Conservation (phyloP, 495 filamentous ascomycete species). For the Neurospora cerealis region DNA sequence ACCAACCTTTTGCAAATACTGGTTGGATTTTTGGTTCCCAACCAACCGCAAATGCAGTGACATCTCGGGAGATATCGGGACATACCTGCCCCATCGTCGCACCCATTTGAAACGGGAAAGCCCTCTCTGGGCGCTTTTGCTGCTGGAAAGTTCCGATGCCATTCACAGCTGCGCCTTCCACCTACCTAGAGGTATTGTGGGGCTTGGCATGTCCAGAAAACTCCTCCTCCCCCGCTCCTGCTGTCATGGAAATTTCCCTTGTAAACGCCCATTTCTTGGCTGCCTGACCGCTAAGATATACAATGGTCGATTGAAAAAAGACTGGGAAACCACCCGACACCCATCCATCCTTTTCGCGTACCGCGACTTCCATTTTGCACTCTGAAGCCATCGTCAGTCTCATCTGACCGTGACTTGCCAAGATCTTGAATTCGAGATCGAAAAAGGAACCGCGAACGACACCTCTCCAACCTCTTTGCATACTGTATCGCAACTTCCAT, state of each 20-base stretch:
- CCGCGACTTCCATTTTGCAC: neutral
- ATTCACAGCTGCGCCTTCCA: neutral
- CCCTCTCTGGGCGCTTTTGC: neutral
- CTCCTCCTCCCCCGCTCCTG: neutral
- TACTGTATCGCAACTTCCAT: neutral
- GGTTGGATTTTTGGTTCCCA: neutral
- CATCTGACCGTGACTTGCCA: neutral
- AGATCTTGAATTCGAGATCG: neutral
- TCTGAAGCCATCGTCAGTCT: neutral
- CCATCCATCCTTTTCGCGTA: neutral
- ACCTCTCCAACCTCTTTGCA: neutral
- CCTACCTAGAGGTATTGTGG: neutral
- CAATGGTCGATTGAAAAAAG: neutral
- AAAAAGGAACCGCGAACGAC: neutral
- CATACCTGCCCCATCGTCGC: neutral
- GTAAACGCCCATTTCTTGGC: neutral
- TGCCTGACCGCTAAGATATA: neutral
- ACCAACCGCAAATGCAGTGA: neutral
- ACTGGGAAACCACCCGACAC: neutral
- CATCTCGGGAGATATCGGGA: slow-evolving; percentile 13
- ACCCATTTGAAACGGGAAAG: neutral
- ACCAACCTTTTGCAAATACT: neutral
- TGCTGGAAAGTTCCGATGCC: neutral
- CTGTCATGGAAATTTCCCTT: neutral
- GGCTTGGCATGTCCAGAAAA: neutral